Conservation (phyloP, 257 asterid genomes). For the Solanum acaule region DNA sequence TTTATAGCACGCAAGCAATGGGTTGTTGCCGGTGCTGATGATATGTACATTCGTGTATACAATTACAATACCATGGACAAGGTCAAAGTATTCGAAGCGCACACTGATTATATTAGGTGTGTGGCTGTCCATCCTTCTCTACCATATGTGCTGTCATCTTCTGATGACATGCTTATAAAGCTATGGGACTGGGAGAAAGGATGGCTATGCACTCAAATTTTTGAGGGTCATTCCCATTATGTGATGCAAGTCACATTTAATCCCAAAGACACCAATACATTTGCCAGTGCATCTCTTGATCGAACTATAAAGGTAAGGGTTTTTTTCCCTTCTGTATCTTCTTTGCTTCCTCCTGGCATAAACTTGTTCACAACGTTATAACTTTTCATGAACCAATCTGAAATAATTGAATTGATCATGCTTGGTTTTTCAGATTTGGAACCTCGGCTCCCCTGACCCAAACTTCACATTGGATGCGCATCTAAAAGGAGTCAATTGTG, state of each 20-base stretch:
- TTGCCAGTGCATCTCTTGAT: constrained; percentile 99
- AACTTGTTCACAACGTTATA: not conserved
- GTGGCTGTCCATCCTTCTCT: constrained; percentile 98
- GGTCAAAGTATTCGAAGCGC: constrained; percentile 95
- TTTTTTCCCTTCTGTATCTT: not conserved
- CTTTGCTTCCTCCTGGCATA: not conserved
- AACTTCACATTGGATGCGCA: constrained; percentile 98
- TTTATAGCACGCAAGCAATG: constrained; percentile 90
- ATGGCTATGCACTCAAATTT: constrained; percentile 91
- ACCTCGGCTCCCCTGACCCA: constrained; percentile 98
- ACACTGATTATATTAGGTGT: constrained; percentile 95
- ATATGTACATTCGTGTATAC: constrained; percentile 93
- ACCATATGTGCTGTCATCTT: constrained; percentile 88
- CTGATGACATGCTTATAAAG: constrained; percentile 99
- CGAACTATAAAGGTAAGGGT: constrained; percentile 82
- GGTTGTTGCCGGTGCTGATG: constrained; percentile 99
- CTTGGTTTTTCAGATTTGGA: constrained; percentile 70
- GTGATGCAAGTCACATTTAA: constrained; percentile 99
- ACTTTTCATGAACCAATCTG: not conserved
- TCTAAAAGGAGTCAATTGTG: constrained; percentile 93
- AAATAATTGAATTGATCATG: not conserved
- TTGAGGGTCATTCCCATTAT: constrained; percentile 98
- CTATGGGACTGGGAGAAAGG: constrained; percentile 99
- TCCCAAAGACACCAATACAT: constrained; percentile 97
- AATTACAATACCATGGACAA: constrained; percentile 98